phyloP scores from a whole-genome alignment of 139 green algal genomes.

The Ostreobium quekettii region DNA sequence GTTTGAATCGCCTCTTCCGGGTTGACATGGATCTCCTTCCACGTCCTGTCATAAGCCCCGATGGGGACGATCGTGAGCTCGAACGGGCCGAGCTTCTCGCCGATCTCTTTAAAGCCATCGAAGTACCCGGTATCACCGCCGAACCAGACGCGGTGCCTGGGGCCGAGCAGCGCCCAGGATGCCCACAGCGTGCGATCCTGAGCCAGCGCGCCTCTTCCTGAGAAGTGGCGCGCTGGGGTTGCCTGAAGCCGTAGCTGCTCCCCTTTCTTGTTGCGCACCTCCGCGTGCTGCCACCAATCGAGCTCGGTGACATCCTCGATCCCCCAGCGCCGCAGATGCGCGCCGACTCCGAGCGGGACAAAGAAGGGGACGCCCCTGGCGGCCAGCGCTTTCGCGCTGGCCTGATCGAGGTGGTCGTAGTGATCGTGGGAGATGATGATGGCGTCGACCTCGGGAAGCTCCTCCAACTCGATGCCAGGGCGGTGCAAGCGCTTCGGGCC shows the following conservation, averaged over 20 bases:
- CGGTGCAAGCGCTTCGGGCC: too few relatives aligned
- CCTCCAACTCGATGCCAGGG: too few relatives aligned
- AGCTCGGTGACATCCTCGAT: background rate
- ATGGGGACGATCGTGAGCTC: conserved; percentile 48
- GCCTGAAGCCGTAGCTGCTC: background rate
- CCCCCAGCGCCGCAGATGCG: background rate
- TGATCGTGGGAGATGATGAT: conserved; percentile 16
- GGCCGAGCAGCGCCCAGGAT: conserved; percentile 2
- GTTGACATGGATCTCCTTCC: too few relatives aligned
- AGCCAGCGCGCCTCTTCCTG: background rate
- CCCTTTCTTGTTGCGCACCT: too few relatives aligned
- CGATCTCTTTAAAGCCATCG: conserved; percentile 35
- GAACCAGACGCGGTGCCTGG: conserved; percentile 7
- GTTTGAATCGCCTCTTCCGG: too few relatives aligned
- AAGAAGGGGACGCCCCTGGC: background rate
- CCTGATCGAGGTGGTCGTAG: conserved; percentile 16
- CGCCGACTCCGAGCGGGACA: background rate
- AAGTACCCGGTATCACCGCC: conserved; percentile 16
- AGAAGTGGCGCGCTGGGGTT: conserved; percentile 6
- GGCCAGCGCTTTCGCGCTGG: background rate
- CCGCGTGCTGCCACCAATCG: too few relatives aligned
- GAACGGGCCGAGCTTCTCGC: conserved; percentile 50
- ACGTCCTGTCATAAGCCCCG: conserved; percentile 41
- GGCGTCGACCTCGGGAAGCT: background rate
- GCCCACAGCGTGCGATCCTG: background rate